Conservation (phyloP, 2,329 filamentous ascomycete species). For the Colletotrichum incanum region DNA sequence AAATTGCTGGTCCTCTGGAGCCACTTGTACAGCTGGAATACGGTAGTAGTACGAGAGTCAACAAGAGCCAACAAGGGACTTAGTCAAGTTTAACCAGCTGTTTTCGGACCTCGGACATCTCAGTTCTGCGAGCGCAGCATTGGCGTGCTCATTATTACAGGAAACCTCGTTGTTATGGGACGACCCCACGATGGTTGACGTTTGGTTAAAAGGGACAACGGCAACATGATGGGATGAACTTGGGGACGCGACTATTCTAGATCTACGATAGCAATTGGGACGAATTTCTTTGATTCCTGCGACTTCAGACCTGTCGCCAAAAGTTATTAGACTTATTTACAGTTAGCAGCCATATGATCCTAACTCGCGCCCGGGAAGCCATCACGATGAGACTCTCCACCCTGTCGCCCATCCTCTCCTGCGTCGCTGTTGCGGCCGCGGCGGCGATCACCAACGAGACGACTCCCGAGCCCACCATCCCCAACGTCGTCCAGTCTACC, state of each 20-base stretch:
- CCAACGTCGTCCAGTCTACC: conserved; percentile 48
- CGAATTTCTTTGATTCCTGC: not conserved
- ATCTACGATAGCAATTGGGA: not conserved
- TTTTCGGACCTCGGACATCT: conserved; percentile 42
- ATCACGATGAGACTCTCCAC: conserved; percentile 30
- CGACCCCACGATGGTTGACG: conserved; percentile 6
- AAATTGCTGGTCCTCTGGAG: not conserved
- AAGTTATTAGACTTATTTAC: conserved; percentile 35
- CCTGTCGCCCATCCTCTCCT: conserved; percentile 29
- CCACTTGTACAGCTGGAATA: not conserved
- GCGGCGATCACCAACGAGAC: conserved; percentile 38
- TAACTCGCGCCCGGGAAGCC: not conserved
- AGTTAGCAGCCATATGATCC: conserved; percentile 1
- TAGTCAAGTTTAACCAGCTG: not conserved
- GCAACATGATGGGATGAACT: conserved; percentile 15
- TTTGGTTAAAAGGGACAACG: conserved; percentile 14
- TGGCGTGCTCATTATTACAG: conserved; percentile 40
- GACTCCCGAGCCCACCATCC: conserved; percentile 10
- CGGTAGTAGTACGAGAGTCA: not conserved
- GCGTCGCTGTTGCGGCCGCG: conserved; percentile 34
- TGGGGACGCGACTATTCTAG: not conserved
- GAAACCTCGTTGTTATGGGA: conserved; percentile 1
- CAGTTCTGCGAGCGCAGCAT: conserved; percentile 35
- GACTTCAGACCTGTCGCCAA: not conserved
- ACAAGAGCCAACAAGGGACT: not conserved